A percentile compares a stretch with the other conserved stretches of the same genome.
These are phyloP conservation scores for Allium cepa DNA, from an alignment of 106 monocot genomes.

Conservation along the genomic window DNA sequence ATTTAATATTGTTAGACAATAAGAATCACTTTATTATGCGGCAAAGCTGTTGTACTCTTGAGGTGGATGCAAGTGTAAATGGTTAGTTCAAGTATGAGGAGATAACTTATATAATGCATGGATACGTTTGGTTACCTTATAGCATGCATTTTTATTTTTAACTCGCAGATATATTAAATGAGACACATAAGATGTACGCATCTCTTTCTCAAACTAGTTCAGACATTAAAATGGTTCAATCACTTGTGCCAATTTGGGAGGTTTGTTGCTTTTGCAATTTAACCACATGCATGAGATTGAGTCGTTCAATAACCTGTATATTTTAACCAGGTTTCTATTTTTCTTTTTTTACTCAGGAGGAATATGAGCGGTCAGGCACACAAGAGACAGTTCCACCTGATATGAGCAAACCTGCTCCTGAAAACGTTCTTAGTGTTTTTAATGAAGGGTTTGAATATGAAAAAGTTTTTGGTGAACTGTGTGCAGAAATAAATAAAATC, in stretches of 20 bases:
- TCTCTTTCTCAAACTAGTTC: conserved; percentile 76
- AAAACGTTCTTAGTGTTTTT: conserved; percentile 37
- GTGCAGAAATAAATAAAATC: conserved; percentile 12
- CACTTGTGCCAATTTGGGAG: conserved; percentile 94
- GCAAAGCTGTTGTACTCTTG: conserved; percentile 80
- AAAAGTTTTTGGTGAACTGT: conserved; percentile 29
- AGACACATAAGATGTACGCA: conserved; percentile 67
- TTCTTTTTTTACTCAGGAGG: conserved; percentile 46
- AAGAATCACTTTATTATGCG: conserved; percentile 25
- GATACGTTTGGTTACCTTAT: neutral
- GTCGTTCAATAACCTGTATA: neutral
- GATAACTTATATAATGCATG: neutral
- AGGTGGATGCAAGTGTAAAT: conserved; percentile 71
- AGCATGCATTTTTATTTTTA: neutral
- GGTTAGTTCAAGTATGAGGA: conserved; percentile 26
- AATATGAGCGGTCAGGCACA: conserved; percentile 50
- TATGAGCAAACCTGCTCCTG: conserved; percentile 35
- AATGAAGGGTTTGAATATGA: conserved; percentile 34
- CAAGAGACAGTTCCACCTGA: conserved; percentile 30
- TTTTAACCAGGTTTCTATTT: conserved; percentile 5
- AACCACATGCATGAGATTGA: too few species aligned
- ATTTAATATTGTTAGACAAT: conserved; percentile 34
- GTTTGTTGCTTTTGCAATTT: conserved; percentile 26
- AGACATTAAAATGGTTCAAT: conserved; percentile 86
- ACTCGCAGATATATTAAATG: conserved; percentile 73